phyloP scores from a whole-genome alignment of 345 rosid genomes.

The Eucalyptus rudis region DNA sequence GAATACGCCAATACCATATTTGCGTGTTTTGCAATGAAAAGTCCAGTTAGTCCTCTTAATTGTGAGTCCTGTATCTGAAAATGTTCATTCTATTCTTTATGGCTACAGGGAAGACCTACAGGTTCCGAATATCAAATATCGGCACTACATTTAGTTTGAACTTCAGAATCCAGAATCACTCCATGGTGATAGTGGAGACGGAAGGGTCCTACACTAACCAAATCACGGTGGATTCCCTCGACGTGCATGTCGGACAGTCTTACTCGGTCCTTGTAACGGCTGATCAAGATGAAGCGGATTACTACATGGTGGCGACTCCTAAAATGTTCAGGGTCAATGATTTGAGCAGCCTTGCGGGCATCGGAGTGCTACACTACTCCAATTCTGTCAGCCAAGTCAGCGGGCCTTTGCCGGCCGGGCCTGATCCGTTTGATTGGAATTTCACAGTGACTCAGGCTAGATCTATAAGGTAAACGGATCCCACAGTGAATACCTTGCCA shows the following conservation, averaged over 20 bases:
- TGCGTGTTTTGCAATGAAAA: not conserved
- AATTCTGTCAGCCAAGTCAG: constrained; percentile 1
- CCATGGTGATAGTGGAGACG: constrained; percentile 31
- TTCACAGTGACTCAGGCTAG: constrained; percentile 28
- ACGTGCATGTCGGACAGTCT: constrained; percentile 36
- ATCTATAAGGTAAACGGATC: constrained; percentile 11
- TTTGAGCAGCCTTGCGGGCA: constrained; percentile 1
- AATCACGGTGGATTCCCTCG: constrained; percentile 13
- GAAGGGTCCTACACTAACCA: constrained; percentile 37
- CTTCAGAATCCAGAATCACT: constrained; percentile 31
- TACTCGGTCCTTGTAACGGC: constrained; percentile 31
- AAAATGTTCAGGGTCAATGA: constrained; percentile 1
- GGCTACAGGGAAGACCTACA: constrained; percentile 20
- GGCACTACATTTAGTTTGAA: constrained; percentile 14
- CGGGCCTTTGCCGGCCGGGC: constrained; percentile 21
- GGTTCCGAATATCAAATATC: constrained; percentile 34
- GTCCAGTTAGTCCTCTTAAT: not conserved
- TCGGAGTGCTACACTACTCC: constrained; percentile 24
- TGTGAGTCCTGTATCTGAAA: not conserved
- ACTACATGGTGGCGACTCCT: constrained; percentile 27
- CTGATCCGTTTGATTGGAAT: constrained; percentile 18
- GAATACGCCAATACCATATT: not conserved
- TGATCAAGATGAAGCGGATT: constrained; percentile 19
- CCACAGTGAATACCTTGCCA: not conserved
- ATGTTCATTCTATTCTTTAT: not conserved